A percentile compares a stretch with the other conserved stretches of the same genome.
Evolutionary conservation across 1,284 basidiomycete genomes (phyloP).

Genomic region (Apiotrichum domesticum): DNA sequence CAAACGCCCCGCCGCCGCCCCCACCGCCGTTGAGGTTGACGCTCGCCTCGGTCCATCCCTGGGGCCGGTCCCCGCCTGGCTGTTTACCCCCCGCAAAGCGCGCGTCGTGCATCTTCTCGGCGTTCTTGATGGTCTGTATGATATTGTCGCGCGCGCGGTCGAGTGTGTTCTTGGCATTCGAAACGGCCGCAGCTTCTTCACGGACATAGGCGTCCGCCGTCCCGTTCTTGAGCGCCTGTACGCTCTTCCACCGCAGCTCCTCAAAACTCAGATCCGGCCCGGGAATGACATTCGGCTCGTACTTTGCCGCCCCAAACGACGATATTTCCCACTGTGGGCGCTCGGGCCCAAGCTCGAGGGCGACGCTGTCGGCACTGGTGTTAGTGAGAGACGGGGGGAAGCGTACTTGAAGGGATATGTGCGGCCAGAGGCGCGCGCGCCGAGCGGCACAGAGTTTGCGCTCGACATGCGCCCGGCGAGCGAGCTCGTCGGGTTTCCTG

Average conservation of each 20-base stretch:
- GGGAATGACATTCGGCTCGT: slow-evolving; percentile 62
- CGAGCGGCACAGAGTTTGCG: slow-evolving; percentile 21
- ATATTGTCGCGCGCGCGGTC: slow-evolving; percentile 27
- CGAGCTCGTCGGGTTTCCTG: background rate
- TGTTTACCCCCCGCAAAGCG: slow-evolving; percentile 21
- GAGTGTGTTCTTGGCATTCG: slow-evolving; percentile 23
- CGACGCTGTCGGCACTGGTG: slow-evolving; percentile 31
- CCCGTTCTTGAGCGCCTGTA: slow-evolving; percentile 48
- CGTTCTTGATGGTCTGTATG: slow-evolving; percentile 17
- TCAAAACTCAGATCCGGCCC: slow-evolving; percentile 72
- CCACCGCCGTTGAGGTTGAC: slow-evolving; percentile 4
- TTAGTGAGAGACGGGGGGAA: background rate
- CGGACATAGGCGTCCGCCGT: slow-evolving; percentile 20
- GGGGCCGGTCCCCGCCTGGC: slow-evolving; percentile 23
- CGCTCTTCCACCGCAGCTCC: slow-evolving; percentile 68
- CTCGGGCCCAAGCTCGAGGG: slow-evolving; percentile 32
- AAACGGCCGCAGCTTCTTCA: slow-evolving; percentile 29
- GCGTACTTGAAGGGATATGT: slow-evolving; percentile 37
- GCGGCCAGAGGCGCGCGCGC: background rate
- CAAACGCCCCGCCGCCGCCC: background rate
- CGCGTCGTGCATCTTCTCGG: slow-evolving; percentile 38
- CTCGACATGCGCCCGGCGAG: background rate
- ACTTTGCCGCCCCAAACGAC: slow-evolving; percentile 65
- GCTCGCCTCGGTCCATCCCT: slow-evolving; percentile 29
- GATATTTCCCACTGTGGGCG: slow-evolving; percentile 73